phyloP scores from a whole-genome alignment of 345 rosid species.

The Atalantia buxifolia region DNA sequence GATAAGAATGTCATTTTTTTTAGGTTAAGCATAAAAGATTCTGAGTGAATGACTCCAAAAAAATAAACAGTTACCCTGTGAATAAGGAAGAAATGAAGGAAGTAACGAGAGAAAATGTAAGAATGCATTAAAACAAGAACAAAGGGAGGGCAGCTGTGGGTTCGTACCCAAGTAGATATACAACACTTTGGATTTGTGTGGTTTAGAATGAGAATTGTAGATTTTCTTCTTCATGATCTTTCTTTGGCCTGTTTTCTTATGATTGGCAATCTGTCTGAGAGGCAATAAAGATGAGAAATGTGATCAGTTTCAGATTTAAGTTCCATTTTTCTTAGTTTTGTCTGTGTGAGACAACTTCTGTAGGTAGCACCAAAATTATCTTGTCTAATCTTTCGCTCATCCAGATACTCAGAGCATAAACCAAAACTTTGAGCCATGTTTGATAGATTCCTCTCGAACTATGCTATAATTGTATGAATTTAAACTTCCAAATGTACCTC shows the following conservation, averaged over 20 bases:
- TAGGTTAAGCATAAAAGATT: constrained; percentile 13
- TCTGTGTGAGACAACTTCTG: neutral
- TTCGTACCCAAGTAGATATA: neutral
- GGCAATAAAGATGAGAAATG: constrained; percentile 9
- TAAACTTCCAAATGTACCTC: too few species aligned
- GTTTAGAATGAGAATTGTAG: neutral
- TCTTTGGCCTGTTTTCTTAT: neutral
- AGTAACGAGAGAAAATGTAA: constrained; percentile 3
- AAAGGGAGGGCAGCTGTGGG: constrained; percentile 6
- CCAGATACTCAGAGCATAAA: neutral
- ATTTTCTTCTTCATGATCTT: neutral
- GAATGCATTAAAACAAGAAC: constrained; percentile 11
- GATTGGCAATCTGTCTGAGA: constrained; percentile 13
- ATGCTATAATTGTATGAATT: too few species aligned
- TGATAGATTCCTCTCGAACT: too few species aligned
- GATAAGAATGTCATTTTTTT: constrained; percentile 12
- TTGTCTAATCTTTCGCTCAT: neutral
- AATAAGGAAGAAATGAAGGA: constrained; percentile 16
- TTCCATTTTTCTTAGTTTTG: neutral
- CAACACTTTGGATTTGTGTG: constrained; percentile 16
- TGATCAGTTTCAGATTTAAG: neutral
- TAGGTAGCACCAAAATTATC: neutral
- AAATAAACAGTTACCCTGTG: constrained; percentile 12
- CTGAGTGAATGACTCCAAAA: constrained; percentile 8
- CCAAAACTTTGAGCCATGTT: too few species aligned